A percentile compares a stretch with the other conserved stretches of the same genome.
Evolutionary conservation across 805 yeast genomes (phyloP).

Genomic region (Myxozyma geophila): DNA sequence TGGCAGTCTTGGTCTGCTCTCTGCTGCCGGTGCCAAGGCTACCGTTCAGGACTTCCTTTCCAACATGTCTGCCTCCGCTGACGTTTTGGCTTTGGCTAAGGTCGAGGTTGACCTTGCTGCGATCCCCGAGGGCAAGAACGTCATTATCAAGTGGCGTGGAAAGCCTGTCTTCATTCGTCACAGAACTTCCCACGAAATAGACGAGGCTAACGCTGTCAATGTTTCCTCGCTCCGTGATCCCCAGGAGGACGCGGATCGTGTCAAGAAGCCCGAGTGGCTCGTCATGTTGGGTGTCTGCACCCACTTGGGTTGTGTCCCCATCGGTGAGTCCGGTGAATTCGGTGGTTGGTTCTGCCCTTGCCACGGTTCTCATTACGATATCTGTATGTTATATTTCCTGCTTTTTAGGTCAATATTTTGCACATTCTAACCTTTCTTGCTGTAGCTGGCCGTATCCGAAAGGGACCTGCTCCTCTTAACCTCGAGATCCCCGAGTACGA

Average conservation of each 20-base stretch:
- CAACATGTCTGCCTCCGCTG: constrained; percentile 97
- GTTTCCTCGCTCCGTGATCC: constrained; percentile 87
- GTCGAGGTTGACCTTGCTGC: constrained; percentile 93
- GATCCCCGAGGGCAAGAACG: constrained; percentile 97
- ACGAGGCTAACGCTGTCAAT: constrained; percentile 88
- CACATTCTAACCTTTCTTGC: background rate
- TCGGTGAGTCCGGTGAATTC: constrained; percentile 99
- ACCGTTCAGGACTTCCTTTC: constrained; percentile 76
- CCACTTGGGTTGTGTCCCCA: constrained; percentile 99
- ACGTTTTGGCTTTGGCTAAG: constrained; percentile 98
- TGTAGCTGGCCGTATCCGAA: constrained; percentile 93
- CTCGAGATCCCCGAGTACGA: constrained; percentile 94
- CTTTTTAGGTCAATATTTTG: too few relatives aligned
- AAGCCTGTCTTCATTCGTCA: constrained; percentile 99
- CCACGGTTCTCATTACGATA: constrained; percentile 99
- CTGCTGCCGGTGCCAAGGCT: constrained; percentile 91
- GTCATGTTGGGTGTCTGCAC: constrained; percentile 99
- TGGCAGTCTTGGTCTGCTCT: constrained; percentile 85
- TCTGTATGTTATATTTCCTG: constrained; percentile 49
- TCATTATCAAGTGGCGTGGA: constrained; percentile 99
- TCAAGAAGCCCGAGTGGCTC: constrained; percentile 96
- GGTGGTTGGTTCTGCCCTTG: constrained; percentile 99
- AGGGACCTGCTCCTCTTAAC: constrained; percentile 99
- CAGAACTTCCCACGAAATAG: constrained; percentile 91
- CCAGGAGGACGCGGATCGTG: constrained; percentile 89